Percentiles rank a stretch among this genome's conserved stretches.
Conservation (phyloP, 2,329 filamentous ascomycete genomes). For the Sclerotiophoma versabilis region DNA sequence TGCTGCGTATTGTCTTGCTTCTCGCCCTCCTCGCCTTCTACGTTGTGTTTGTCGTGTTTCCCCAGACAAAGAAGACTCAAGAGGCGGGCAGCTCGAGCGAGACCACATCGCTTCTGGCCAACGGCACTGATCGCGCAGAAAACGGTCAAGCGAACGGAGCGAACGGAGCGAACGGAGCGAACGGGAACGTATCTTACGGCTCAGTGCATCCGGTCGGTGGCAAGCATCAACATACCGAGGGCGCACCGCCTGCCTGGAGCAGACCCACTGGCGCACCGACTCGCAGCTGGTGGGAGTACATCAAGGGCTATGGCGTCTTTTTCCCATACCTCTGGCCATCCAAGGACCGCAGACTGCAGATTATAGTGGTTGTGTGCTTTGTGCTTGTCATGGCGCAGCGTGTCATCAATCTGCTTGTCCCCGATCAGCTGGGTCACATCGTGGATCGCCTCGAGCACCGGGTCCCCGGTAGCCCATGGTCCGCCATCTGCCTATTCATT, state of each 20-base stretch:
- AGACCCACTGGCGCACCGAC: slow-evolving; percentile 85
- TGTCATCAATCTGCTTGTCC: slow-evolving; percentile 84
- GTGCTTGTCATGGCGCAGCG: slow-evolving; percentile 80
- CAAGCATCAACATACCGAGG: slow-evolving; percentile 57
- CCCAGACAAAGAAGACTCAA: slow-evolving; percentile 26
- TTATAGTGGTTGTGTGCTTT: slow-evolving; percentile 84
- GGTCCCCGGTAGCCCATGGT: slow-evolving; percentile 69
- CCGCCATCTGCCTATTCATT: slow-evolving; percentile 77
- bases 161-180: slow-evolving; percentile 54
- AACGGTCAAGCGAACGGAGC: slow-evolving; percentile 52
- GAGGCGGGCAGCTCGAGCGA: slow-evolving; percentile 57
- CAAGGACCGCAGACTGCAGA: slow-evolving; percentile 76
- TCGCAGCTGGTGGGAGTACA: slow-evolving; percentile 95
- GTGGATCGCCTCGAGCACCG: slow-evolving; percentile 73
- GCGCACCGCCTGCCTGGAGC: slow-evolving; percentile 81
- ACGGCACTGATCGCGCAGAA: slow-evolving; percentile 45
- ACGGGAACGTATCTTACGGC: slow-evolving; percentile 63
- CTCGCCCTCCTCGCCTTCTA: slow-evolving; percentile 67
- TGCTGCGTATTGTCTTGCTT: slow-evolving; percentile 72
- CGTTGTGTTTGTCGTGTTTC: slow-evolving; percentile 57
- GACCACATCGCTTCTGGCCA: slow-evolving; percentile 67
- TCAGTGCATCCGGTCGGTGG: slow-evolving; percentile 53
- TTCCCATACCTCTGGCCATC: slow-evolving; percentile 97
- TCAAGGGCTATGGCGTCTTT: slow-evolving; percentile 89
- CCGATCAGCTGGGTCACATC: slow-evolving; percentile 79